Conservation (phyloP, 2,329 filamentous ascomycete genomes). For the Trichoderma sp. region DNA sequence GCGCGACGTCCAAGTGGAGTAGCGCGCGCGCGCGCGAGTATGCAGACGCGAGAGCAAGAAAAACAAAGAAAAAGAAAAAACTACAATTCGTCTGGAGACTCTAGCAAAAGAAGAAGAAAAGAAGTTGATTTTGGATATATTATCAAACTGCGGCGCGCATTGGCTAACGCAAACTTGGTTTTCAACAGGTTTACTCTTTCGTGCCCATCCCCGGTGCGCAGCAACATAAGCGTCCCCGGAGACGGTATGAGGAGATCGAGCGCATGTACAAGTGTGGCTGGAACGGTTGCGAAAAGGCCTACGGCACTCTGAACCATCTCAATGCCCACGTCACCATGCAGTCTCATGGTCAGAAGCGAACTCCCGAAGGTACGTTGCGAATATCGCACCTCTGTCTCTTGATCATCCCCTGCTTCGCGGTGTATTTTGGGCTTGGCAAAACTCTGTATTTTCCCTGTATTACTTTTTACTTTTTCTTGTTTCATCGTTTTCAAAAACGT, state of each 20-base stretch:
- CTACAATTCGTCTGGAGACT: not conserved
- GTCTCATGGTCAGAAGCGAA: slow-evolving; percentile 90
- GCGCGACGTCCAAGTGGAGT: not conserved
- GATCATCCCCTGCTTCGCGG: not conserved
- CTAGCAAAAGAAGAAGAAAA: too few species aligned
- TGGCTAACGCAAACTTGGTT: slow-evolving; percentile 22
- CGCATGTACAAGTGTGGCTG: slow-evolving; percentile 99
- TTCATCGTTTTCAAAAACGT: not conserved
- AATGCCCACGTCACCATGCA: slow-evolving; percentile 99
- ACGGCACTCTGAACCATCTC: slow-evolving; percentile 93
- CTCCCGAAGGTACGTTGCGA: slow-evolving; percentile 81
- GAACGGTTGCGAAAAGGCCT: slow-evolving; percentile 98
- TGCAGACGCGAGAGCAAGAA: not conserved
- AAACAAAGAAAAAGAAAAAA: not conserved
- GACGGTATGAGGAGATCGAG: slow-evolving; percentile 97
- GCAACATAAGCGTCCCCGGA: slow-evolving; percentile 91
- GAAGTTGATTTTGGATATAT: not conserved
- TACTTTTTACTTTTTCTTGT: not conserved
- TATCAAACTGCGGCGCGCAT: not conserved
- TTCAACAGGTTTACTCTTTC: slow-evolving; percentile 88
- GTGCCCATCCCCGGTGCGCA: slow-evolving; percentile 96
- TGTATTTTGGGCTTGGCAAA: not conserved
- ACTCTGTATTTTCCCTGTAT: not conserved
- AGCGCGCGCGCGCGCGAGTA: not conserved
- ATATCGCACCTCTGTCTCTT: not conserved